A percentile compares a stretch with the other conserved stretches of the same genome.
phyloP scores from a whole-genome alignment of 169 alveolate species.

The Cryptosporidium bovis region DNA sequence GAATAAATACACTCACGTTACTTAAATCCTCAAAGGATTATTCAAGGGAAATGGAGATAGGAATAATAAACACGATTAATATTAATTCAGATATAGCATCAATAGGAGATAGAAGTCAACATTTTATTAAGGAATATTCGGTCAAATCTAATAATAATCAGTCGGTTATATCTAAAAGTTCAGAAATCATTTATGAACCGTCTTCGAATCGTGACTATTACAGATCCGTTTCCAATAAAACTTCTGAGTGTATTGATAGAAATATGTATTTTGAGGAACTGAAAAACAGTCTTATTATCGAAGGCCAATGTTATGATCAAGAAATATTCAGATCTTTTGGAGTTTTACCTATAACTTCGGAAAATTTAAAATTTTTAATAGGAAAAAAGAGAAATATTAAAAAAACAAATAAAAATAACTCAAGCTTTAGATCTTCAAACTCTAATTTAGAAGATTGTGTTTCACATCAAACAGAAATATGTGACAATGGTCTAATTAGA shows the following conservation, averaged over 20 bases:
- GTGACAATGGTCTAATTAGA: conserved; percentile 6
- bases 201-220: background rate
- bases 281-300: conserved; percentile 3
- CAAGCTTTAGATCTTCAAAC: no score
- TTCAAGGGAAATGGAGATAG: conserved; percentile 20
- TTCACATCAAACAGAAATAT: background rate
- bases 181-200: conserved; percentile 27
- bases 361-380: background rate
- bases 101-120: conserved; percentile 58
- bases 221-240: no score
- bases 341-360: conserved; percentile 36
- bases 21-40: background rate
- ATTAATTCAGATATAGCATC: conserved; percentile 50
- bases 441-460: background rate
- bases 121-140: conserved; percentile 47
- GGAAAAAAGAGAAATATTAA: background rate
- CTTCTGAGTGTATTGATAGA: background rate
- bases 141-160: conserved; percentile 32
- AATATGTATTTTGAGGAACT: background rate
- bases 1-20: background rate
- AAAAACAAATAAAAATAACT: background rate
- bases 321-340: conserved; percentile 45
- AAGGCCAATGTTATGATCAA: conserved; percentile 37
- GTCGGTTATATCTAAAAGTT: conserved; percentile 10
- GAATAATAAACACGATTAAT: conserved; percentile 52